These are phyloP conservation scores for Fusarium annulatum DNA, from an alignment of 2,329 filamentous ascomycete species.

Conservation along the genomic window DNA sequence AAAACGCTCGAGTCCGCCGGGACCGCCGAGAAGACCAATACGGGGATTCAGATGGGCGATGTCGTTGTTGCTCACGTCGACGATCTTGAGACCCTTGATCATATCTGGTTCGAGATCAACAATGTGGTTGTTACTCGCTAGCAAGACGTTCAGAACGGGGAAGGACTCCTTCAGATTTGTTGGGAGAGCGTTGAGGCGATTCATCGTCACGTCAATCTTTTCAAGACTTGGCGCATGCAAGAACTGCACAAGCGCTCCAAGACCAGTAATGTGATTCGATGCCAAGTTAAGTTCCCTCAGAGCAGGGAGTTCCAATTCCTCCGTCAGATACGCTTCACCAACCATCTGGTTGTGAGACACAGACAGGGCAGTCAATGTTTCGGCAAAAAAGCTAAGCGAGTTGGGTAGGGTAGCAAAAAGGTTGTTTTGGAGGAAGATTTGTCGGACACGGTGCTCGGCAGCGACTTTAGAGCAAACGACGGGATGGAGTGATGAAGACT, in stretches of 20 bases:
- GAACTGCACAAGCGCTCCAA: slow-evolving; percentile 72
- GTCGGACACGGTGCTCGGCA: slow-evolving; percentile 61
- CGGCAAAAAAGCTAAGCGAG: slow-evolving; percentile 76
- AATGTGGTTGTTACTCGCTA: slow-evolving; percentile 84
- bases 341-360: slow-evolving; percentile 80
- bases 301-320: slow-evolving; percentile 74
- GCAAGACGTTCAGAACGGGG: slow-evolving; percentile 75
- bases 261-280: slow-evolving; percentile 76
- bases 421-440: slow-evolving; percentile 82
- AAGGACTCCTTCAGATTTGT: slow-evolving; percentile 71
- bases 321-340: slow-evolving; percentile 72
- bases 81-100: slow-evolving; percentile 77
- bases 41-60: slow-evolving; percentile 84
- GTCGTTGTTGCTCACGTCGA: slow-evolving; percentile 79
- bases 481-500: slow-evolving; percentile 69
- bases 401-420: slow-evolving; percentile 76
- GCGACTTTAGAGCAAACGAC: slow-evolving; percentile 67
- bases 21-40: slow-evolving; percentile 79
- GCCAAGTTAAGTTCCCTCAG: slow-evolving; percentile 82
- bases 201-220: slow-evolving; percentile 83
- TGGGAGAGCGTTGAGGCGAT: slow-evolving; percentile 80
- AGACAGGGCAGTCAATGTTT: slow-evolving; percentile 77
- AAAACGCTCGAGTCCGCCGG: slow-evolving; percentile 69
- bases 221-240: slow-evolving; percentile 80
- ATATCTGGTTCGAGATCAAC: slow-evolving; percentile 77